A percentile compares a stretch with the other conserved stretches of the same genome.
Evolutionary conservation across 2,329 filamentous ascomycete genomes (phyloP).

Genomic region (Beauveria sp.): DNA sequence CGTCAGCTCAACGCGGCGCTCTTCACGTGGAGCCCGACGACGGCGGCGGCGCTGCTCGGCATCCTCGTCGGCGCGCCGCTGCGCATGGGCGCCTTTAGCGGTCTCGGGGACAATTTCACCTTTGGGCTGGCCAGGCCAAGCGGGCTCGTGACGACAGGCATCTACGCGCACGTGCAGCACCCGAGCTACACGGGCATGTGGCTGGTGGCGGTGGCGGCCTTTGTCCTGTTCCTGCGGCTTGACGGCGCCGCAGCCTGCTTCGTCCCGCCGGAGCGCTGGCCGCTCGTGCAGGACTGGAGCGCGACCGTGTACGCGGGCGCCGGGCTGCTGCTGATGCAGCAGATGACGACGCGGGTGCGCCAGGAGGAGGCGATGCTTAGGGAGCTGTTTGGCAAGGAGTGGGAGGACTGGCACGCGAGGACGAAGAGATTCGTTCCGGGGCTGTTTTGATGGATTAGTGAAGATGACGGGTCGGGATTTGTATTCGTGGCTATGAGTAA

Average conservation of each 20-base stretch:
- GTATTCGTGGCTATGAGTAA: not conserved
- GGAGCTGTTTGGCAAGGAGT: conserved; percentile 9
- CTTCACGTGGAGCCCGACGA: not conserved
- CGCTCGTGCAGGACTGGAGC: not conserved
- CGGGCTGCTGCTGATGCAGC: not conserved
- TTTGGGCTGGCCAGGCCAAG: conserved; percentile 41
- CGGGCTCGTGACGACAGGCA: conserved; percentile 34
- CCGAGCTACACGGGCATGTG: conserved; percentile 41
- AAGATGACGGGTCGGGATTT: not conserved
- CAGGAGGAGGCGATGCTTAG: conserved; percentile 9
- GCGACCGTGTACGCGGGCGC: not conserved
- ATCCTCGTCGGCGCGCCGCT: conserved; percentile 24
- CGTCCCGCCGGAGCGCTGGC: not conserved
- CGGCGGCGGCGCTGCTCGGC: not conserved
- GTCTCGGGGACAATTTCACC: conserved; percentile 44
- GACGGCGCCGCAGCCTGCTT: not conserved
- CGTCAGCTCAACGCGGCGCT: not conserved
- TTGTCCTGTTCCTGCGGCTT: conserved; percentile 25
- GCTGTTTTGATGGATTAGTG: not conserved
- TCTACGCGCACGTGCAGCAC: conserved; percentile 44
- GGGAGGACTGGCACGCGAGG: conserved; percentile 8
- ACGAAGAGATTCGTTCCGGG: conserved; percentile 1
- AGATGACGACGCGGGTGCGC: not conserved
- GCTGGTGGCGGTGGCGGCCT: conserved; percentile 25
- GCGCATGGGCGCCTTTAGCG: conserved; percentile 30